phyloP scores from a whole-genome alignment of 1,284 basidiomycete genomes.

The Ceraceosorus bombacis region DNA sequence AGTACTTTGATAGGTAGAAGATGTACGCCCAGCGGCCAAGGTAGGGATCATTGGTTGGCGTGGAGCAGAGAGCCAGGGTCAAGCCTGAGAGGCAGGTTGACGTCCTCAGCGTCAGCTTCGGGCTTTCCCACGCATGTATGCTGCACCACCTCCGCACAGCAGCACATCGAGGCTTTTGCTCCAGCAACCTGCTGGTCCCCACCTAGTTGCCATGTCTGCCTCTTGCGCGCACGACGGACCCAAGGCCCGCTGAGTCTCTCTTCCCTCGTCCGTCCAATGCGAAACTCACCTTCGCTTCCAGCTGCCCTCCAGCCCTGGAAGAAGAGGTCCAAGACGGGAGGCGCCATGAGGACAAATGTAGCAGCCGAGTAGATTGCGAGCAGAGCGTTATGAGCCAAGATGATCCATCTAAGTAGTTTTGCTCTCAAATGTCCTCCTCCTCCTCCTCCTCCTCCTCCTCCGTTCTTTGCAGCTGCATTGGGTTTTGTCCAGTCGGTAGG shows the following conservation, averaged over 20 bases:
- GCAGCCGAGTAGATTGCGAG: slow-evolving; percentile 33
- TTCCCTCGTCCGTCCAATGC: neutral
- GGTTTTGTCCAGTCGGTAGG: neutral
- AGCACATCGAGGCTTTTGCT: too few relatives aligned
- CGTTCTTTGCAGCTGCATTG: too few relatives aligned
- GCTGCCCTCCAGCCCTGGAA: slow-evolving; percentile 26
- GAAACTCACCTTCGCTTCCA: slow-evolving; percentile 16
- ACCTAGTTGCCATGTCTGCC: neutral
- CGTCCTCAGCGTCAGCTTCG: too few relatives aligned
- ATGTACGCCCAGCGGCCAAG: slow-evolving; percentile 42
- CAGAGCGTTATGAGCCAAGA: slow-evolving; percentile 34
- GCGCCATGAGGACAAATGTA: slow-evolving; percentile 29
- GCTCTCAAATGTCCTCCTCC: slow-evolving; percentile 1
- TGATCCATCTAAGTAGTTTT: slow-evolving; percentile 15
- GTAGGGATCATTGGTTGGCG: slow-evolving; percentile 35
- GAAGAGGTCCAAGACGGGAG: slow-evolving; percentile 30
- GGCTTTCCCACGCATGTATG: too few relatives aligned
- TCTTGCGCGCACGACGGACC: neutral
- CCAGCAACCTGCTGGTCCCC: too few relatives aligned
- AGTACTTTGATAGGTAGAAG: slow-evolving; percentile 47
- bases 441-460: too few relatives aligned
- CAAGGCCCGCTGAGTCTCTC: too few relatives aligned
- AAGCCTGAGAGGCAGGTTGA: slow-evolving; percentile 19
- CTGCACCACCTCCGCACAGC: too few relatives aligned
- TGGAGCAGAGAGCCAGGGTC: slow-evolving; percentile 47